A percentile compares a stretch with the other conserved stretches of the same genome.
Conservation (phyloP, 163 green algal genomes). For the Scenedesmus sp. region DNA sequence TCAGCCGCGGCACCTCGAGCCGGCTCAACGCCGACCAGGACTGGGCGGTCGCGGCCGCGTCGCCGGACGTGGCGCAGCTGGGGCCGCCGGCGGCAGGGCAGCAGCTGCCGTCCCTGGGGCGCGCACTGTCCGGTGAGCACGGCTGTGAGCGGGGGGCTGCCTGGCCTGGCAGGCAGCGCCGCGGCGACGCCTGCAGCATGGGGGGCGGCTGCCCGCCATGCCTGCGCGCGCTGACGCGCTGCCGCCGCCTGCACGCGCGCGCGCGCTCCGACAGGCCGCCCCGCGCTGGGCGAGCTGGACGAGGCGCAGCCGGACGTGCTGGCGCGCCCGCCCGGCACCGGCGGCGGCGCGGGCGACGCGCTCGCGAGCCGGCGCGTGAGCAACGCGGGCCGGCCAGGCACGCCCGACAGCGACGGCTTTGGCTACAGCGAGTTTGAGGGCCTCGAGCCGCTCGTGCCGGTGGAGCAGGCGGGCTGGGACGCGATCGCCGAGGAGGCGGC, state of each 20-base stretch:
- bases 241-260: background rate
- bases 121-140: slow-evolving; percentile 36
- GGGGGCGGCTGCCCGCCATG: too few species aligned
- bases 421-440: slow-evolving; percentile 38
- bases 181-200: too few species aligned
- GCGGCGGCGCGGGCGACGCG: background rate
- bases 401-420: slow-evolving; percentile 46
- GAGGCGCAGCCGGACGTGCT: slow-evolving; percentile 38
- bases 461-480: slow-evolving; percentile 6
- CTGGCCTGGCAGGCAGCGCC: background rate
- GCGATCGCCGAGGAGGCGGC: slow-evolving; percentile 14
- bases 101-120: background rate
- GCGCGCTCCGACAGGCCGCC: slow-evolving; percentile 24
- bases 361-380: slow-evolving; percentile 33
- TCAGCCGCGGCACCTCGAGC: slow-evolving; percentile 29
- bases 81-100: background rate
- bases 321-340: background rate
- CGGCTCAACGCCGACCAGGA: slow-evolving; percentile 38
- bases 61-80: slow-evolving; percentile 11
- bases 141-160: background rate
- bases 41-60: background rate
- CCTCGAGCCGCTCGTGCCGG: slow-evolving; percentile 26
- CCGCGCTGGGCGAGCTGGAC: slow-evolving; percentile 2
- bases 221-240: too few species aligned
- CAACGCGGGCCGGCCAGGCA: background rate